Conservation (phyloP, 768 basidiomycete species). For the Suillus plorans region DNA sequence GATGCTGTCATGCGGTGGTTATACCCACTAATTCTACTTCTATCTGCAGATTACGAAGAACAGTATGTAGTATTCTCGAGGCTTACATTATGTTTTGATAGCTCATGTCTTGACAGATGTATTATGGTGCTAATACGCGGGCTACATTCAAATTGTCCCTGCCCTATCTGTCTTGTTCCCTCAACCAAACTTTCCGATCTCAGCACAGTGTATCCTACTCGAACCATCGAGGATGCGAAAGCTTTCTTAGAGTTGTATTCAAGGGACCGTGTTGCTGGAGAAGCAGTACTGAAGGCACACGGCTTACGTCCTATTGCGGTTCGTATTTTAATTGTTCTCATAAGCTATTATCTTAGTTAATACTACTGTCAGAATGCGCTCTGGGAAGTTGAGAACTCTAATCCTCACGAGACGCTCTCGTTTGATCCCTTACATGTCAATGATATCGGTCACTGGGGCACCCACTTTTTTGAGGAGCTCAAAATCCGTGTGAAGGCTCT, state of each 20-base stretch:
- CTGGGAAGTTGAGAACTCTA: conserved; percentile 34
- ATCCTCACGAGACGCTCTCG: conserved; percentile 32
- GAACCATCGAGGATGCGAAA: not conserved
- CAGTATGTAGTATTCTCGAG: conserved; percentile 12
- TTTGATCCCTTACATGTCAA: conserved; percentile 41
- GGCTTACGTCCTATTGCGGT: conserved; percentile 14
- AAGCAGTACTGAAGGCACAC: conserved; percentile 11
- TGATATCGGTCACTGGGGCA: conserved; percentile 29
- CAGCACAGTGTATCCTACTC: conserved; percentile 6
- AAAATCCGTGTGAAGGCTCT: not conserved
- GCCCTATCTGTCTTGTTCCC: conserved; percentile 37
- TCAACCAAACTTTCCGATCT: conserved; percentile 23
- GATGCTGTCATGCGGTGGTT: conserved; percentile 25
- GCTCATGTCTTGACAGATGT: too few relatives aligned
- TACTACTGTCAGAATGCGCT: conserved; percentile 35
- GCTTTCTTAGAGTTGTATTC: not conserved
- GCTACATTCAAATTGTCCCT: conserved; percentile 26
- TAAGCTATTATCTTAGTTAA: not conserved
- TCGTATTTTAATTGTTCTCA: not conserved
- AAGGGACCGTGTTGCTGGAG: conserved; percentile 14
- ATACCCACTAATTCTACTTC: conserved; percentile 21
- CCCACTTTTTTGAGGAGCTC: conserved; percentile 24
- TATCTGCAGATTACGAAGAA: conserved; percentile 30
- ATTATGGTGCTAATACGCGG: conserved; percentile 36
- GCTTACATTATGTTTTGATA: too few relatives aligned